phyloP scores from a whole-genome alignment of 345 rosid species.

The Salix koriyanagi region DNA sequence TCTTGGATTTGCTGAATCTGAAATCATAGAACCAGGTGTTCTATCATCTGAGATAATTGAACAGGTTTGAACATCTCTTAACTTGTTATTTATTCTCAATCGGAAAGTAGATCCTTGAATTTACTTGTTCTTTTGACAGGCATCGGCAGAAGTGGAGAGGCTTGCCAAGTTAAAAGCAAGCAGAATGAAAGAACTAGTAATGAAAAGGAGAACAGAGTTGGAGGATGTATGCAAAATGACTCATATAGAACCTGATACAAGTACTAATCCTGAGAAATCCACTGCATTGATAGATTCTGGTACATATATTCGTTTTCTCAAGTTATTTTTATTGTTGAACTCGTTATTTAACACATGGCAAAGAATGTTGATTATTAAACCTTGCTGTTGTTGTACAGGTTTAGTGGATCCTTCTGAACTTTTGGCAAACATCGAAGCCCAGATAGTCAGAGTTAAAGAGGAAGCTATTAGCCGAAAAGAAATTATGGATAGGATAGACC shows the following conservation, averaged over 20 bases:
- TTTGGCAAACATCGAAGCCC: slow-evolving; percentile 70
- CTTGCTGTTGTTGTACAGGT: slow-evolving; percentile 44
- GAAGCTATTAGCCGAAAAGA: slow-evolving; percentile 87
- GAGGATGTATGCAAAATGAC: slow-evolving; percentile 67
- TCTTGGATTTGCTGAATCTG: slow-evolving; percentile 61
- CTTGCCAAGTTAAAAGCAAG: slow-evolving; percentile 74
- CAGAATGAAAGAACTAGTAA: slow-evolving; percentile 93
- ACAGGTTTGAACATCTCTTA: slow-evolving; percentile 44
- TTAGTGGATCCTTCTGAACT: slow-evolving; percentile 91
- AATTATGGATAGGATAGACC: slow-evolving; percentile 84
- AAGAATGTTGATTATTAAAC: background rate
- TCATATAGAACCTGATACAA: slow-evolving; percentile 80
- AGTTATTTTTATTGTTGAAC: background rate
- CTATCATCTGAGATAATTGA: slow-evolving; percentile 69
- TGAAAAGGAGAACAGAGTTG: slow-evolving; percentile 79
- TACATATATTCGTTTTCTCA: slow-evolving; percentile 16
- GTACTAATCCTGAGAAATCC: slow-evolving; percentile 88
- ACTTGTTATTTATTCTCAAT: slow-evolving; percentile 1
- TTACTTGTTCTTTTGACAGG: slow-evolving; percentile 39
- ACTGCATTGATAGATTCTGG: slow-evolving; percentile 92
- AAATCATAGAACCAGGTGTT: slow-evolving; percentile 55
- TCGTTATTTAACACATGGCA: background rate
- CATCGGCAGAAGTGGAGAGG: slow-evolving; percentile 77
- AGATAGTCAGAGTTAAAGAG: slow-evolving; percentile 69
- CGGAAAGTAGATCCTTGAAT: slow-evolving; percentile 8